These are phyloP conservation scores for Arctium lappa DNA, from an alignment of 129 eudicot genomes.

Conservation along the genomic window DNA sequence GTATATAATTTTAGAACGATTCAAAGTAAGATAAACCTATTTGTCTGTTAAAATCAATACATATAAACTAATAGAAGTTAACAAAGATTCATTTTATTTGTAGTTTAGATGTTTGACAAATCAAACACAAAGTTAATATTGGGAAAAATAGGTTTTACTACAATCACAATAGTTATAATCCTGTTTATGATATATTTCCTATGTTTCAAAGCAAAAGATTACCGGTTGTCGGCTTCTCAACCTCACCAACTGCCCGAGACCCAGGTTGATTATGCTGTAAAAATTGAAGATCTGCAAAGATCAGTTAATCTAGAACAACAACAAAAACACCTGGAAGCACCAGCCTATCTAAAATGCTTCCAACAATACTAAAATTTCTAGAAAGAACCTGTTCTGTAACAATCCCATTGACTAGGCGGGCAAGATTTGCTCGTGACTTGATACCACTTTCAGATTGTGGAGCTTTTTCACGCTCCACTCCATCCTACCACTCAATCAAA, in stretches of 20 bases:
- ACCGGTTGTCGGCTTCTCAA: conserved; percentile 64
- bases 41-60: no score
- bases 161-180: not conserved
- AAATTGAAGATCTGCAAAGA: not conserved
- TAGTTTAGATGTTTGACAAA: no score
- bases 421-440: conserved; percentile 76
- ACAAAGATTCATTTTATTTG: no score
- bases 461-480: conserved; percentile 66
- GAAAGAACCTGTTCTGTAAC: conserved; percentile 68
- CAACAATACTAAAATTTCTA: not conserved
- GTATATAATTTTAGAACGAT: no score
- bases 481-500: conserved; percentile 47
- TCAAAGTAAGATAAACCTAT: no score
- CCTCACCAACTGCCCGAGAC: conserved; percentile 66
- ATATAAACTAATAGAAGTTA: no score
- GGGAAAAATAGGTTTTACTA: not conserved
- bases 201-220: conserved; percentile 10
- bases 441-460: conserved; percentile 66
- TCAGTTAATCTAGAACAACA: not conserved
- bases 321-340: not conserved
- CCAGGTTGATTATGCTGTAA: conserved; percentile 39
- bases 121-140: no score
- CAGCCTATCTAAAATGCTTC: not conserved
- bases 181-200: not conserved
- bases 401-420: conserved; percentile 71